Conservation (phyloP, 306 rosid species). For the Trichosanthes truncata region DNA sequence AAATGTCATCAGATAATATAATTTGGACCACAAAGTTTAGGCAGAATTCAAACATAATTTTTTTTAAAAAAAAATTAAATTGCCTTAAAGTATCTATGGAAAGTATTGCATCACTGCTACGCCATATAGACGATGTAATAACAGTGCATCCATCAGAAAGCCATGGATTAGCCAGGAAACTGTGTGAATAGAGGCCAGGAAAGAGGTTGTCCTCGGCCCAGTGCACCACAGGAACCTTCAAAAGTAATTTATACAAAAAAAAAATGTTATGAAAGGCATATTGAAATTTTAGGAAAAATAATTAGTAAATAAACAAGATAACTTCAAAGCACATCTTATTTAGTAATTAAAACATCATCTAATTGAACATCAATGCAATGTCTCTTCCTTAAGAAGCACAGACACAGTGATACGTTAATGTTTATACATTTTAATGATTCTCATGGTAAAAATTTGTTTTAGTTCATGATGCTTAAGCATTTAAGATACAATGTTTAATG, state of each 20-base stretch:
- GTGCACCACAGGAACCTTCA: conserved; percentile 70
- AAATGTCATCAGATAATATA: neutral
- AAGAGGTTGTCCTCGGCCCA: conserved; percentile 62
- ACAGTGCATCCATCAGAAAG: conserved; percentile 68
- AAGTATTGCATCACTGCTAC: conserved; percentile 57
- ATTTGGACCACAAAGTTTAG: neutral
- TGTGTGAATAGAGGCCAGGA: conserved; percentile 65
- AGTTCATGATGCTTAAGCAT: neutral
- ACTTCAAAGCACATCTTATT: neutral
- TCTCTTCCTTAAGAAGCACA: neutral
- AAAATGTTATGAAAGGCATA: neutral
- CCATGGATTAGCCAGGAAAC: conserved; percentile 55
- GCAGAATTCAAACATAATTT: conserved; percentile 9
- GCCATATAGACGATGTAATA: conserved; percentile 65
- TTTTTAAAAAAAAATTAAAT: neutral
- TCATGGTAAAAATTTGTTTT: neutral
- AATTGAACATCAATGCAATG: neutral
- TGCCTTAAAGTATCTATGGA: conserved; percentile 70
- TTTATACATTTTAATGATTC: neutral
- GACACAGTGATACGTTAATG: neutral
- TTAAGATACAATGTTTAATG: neutral
- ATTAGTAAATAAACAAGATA: neutral
- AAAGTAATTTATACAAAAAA: conserved; percentile 7
- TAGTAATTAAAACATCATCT: neutral
- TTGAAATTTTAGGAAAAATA: neutral